These are phyloP conservation scores for Trichoderma afroharzianum DNA, from an alignment of 2,329 filamentous ascomycete genomes.

Conservation along the genomic window DNA sequence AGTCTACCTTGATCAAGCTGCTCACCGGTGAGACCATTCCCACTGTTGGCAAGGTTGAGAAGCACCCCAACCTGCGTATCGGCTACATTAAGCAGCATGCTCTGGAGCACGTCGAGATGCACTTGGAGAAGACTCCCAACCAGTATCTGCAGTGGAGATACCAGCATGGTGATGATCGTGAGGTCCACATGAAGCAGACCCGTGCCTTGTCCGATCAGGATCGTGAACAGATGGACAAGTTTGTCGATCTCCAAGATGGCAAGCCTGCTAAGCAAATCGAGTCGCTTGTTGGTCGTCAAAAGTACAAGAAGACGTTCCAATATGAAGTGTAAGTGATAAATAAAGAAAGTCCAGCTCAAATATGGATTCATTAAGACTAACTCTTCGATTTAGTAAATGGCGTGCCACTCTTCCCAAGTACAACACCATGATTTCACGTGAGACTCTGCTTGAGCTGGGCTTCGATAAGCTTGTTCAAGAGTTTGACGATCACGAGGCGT, in stretches of 20 bases:
- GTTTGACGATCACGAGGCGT: constrained; percentile 97
- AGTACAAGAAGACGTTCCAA: constrained; percentile 99
- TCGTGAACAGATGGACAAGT: constrained; percentile 85
- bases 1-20: constrained; percentile 96
- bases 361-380: neutral
- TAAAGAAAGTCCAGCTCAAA: neutral
- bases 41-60: constrained; percentile 82
- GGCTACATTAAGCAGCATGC: constrained; percentile 99
- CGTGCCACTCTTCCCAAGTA: constrained; percentile 80
- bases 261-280: constrained; percentile 76
- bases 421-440: constrained; percentile 89
- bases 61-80: constrained; percentile 97
- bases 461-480: constrained; percentile 95
- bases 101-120: constrained; percentile 98
- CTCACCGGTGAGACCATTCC: constrained; percentile 90
- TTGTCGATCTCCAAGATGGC: constrained; percentile 79
- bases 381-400: constrained; percentile 67
- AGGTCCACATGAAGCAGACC: constrained; percentile 97
- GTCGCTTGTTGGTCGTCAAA: constrained; percentile 89
- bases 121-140: constrained; percentile 97
- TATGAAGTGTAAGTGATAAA: constrained; percentile 73
- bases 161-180: constrained; percentile 91
- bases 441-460: constrained; percentile 80
- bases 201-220: constrained; percentile 83
- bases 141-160: constrained; percentile 99